phyloP scores from a whole-genome alignment of 371 early-diverging fungal species.

The Mortierella sp. region DNA sequence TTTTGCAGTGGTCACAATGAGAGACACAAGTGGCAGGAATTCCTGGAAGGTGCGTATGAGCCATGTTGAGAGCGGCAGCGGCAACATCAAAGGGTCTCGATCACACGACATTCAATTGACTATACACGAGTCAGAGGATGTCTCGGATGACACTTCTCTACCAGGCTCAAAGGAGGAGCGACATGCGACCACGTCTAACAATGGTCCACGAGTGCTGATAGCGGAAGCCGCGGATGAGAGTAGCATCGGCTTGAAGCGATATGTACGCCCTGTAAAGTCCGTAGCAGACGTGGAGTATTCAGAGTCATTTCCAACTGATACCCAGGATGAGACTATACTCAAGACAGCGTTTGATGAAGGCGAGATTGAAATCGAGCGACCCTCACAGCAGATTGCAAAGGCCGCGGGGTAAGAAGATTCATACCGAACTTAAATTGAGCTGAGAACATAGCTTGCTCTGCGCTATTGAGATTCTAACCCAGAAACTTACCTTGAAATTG shows the following conservation, averaged over 20 bases:
- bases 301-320: not conserved
- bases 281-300: not conserved
- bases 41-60: slow-evolving; percentile 72
- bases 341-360: slow-evolving; percentile 35
- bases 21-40: slow-evolving; percentile 81
- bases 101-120: not conserved
- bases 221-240: slow-evolving; percentile 48
- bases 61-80: slow-evolving; percentile 55
- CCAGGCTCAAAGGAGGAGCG: slow-evolving; percentile 7
- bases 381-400: slow-evolving; percentile 12
- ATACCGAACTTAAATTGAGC: not conserved
- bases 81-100: slow-evolving; percentile 6
- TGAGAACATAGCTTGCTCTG: not conserved
- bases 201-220: slow-evolving; percentile 26
- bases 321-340: not conserved
- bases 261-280: slow-evolving; percentile 21
- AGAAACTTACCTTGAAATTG: not conserved
- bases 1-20: slow-evolving; percentile 65
- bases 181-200: not conserved
- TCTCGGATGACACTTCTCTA: not conserved
- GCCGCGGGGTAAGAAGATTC: slow-evolving; percentile 9
- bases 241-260: slow-evolving; percentile 32
- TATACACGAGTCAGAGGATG: slow-evolving; percentile 19
- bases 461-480: not conserved
- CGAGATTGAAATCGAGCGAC: slow-evolving; percentile 7